These are phyloP conservation scores for Plasmodium chabaudi DNA, from an alignment of 169 alveolate genomes.

Conservation along the genomic window DNA sequence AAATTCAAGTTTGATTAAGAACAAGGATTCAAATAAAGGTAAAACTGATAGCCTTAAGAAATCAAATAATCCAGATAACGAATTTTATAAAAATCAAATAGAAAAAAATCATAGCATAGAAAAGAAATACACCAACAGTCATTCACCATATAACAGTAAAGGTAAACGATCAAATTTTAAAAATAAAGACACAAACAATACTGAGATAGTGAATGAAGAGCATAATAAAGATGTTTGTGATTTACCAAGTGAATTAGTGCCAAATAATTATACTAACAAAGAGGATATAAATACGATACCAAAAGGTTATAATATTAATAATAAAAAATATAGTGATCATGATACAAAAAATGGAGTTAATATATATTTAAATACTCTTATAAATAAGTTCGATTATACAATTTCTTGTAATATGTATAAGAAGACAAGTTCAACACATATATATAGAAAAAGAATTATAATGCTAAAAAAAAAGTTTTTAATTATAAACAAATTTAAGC, in stretches of 20 bases:
- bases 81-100: constrained; percentile 3
- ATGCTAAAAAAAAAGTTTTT: constrained; percentile 41
- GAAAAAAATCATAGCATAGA: neutral
- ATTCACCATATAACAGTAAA: neutral
- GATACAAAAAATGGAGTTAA: constrained; percentile 16
- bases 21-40: neutral
- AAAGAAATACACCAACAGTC: neutral
- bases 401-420: constrained; percentile 65
- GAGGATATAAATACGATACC: neutral
- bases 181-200: neutral
- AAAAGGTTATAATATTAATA: neutral
- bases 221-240: neutral
- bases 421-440: constrained; percentile 65
- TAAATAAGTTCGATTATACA: constrained; percentile 61
- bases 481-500: constrained; percentile 56
- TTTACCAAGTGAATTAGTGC: neutral
- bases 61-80: too few relatives aligned
- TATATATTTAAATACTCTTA: constrained; percentile 37
- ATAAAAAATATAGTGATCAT: neutral
- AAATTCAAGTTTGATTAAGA: neutral
- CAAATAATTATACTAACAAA: neutral
- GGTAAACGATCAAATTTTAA: neutral
- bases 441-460: constrained; percentile 58
- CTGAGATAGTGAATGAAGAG: neutral
- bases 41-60: neutral